Base-by-base conservation (phyloP, 1,284 basidiomycete genomes). In the Tylopilus orsonianus region DNA sequence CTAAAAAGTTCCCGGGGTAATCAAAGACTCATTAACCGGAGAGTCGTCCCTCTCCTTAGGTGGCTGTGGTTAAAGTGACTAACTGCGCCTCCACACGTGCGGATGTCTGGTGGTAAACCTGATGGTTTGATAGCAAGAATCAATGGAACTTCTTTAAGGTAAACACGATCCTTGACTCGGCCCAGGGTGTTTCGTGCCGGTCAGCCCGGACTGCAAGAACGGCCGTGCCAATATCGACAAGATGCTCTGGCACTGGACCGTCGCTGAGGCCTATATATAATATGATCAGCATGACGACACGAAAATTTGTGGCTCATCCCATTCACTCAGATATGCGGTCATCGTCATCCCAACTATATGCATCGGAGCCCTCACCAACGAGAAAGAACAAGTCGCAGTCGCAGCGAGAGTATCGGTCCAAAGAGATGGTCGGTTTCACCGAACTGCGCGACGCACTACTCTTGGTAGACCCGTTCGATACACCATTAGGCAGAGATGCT, bases 391-490 rank as follows among this genome's bases (percentile, higher is more conserved):
- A 67, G 47, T 45, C 43, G 14, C 63, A 59, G 48, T 64, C 57
- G 5, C 65, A 67, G 24, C 51, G 65, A 47, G 61, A 56, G 26
- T 66, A 68, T 19, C 65, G 66, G 16, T 58, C 51, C 35, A 67
- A 67, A 47, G 65, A 68, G 47, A 57, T 54, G n/a, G 64, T 65
- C 30, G 62, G 62, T 19, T 64, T 64, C 52, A 46, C 62, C 14
- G 64, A 64, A 30, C 58, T 64, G 23, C 62, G 61, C 37, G 49
- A 60, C 4, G 56, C 63, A 8, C 24, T 64, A 7, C 53, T 63
- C 24, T 45, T 62, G 5, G 55, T 58, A n/a, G 52, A 61, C 47
- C 63, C 60, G 19, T 56, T 61, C 38, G 60, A 56, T 5, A 45
- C 49, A 13, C 62, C 60, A 42, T 43, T 59, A 22, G 64, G 51